Evolutionary conservation across 1,284 basidiomycete species (phyloP), one percentile per base, ranked within the genome.

Genomic region (Tylopilus sp.): DNA sequence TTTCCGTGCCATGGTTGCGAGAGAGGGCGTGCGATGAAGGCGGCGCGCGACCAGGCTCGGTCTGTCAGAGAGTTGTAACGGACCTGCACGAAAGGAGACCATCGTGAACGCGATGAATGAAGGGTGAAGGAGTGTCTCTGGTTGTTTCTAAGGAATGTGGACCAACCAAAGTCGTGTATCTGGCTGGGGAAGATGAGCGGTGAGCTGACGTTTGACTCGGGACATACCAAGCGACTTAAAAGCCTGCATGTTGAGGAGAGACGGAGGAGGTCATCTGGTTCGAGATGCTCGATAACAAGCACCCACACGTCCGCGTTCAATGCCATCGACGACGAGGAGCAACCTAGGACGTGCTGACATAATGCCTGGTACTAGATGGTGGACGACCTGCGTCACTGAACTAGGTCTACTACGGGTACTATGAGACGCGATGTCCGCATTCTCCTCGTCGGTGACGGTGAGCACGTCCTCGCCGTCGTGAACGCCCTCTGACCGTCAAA

Each of bases 351-450:
- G 23, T 30, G 60, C 59, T 59, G 60, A 59, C 36, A 33, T 59
- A 64, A 59, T 48, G 29, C 16, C 19, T 41, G 38, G 34, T 25
- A 15, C 13, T 29, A 25, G 3, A 6, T 23, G 18, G 21, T n/a
- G 25, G 18, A 31, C 36, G 16, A 23, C 35, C 12, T 10, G 30
- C 15, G 12, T 6, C n/a, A 41, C 47, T 21, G 42, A 50, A 46
- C 58, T 3, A 42, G 57, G 51, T 18, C 51, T 64, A 23, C 21
- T 23, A 64, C n/a, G n/a, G n/a, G n/a, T n/a, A n/a, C 60, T 62
- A 92, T 92, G 89, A 78, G 87, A 65, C 82, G 88, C 68, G 91
- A 94, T 79, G 89, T 94, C 45, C 82, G 94, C 59, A 94, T 97
- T 65, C 82, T 96, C 56, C 80, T 97, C 62, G 92, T 96, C 53